Conservation (phyloP, 2,329 filamentous ascomycete genomes). For the Sodiomyces alkalinus region DNA sequence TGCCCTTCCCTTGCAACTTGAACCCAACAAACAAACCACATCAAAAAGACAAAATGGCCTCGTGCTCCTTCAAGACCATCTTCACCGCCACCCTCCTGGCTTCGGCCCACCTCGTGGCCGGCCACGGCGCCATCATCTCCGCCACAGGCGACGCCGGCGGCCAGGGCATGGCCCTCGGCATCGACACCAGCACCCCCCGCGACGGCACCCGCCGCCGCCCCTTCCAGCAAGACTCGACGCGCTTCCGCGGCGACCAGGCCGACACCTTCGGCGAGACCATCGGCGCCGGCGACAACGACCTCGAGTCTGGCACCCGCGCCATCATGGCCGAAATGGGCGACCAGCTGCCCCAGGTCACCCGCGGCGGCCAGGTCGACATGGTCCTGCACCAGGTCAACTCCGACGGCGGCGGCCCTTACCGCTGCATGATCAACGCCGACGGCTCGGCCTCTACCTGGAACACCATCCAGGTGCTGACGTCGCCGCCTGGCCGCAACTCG, state of each 20-base stretch:
- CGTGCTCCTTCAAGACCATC: conserved; percentile 15
- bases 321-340: conserved; percentile 43
- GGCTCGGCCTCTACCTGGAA: conserved; percentile 38
- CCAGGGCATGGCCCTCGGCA: conserved; percentile 31
- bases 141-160: conserved; percentile 44
- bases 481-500: conserved; percentile 34
- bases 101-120: conserved; percentile 38
- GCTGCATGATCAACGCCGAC: conserved; percentile 47
- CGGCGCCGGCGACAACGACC: conserved; percentile 36
- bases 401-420: conserved; percentile 51
- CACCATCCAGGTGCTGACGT: conserved; percentile 37
- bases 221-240: conserved; percentile 50
- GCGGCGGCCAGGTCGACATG: conserved; percentile 42
- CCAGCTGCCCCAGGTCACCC: conserved; percentile 40
- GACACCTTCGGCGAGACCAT: conserved; percentile 44
- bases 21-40: no score
- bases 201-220: conserved; percentile 44
- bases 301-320: conserved; percentile 38
- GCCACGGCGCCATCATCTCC: conserved; percentile 43
- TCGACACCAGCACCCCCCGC: conserved; percentile 42
- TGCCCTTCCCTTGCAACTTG: no score
- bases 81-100: conserved; percentile 33
- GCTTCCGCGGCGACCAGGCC: conserved; percentile 38
- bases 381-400: conserved; percentile 53
- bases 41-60: no score